A percentile compares a stretch with the other conserved stretches of the same genome.
Conservation (phyloP, 768 basidiomycete genomes). For the Amanita exitialis region DNA sequence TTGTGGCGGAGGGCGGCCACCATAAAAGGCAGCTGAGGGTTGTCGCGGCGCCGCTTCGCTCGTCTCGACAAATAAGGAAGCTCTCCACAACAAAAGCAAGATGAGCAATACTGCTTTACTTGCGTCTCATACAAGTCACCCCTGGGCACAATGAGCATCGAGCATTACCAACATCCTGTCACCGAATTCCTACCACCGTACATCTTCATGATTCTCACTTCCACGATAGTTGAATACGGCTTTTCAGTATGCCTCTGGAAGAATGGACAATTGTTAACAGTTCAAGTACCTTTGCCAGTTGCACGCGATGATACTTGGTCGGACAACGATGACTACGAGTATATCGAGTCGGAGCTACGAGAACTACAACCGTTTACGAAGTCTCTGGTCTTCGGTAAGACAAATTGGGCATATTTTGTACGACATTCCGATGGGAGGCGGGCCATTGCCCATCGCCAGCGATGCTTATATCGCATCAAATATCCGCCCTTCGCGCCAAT, state of each 20-base stretch:
- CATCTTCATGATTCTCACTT: not conserved
- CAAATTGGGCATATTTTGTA: constrained; percentile 27
- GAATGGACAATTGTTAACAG: not conserved
- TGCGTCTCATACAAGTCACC: not conserved
- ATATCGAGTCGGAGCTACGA: not conserved
- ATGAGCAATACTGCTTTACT: not conserved
- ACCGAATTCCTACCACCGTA: not conserved
- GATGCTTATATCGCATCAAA: constrained; percentile 14
- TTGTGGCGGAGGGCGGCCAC: not conserved
- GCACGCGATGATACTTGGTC: not conserved
- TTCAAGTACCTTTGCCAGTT: not conserved
- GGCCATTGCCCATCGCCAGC: constrained; percentile 17
- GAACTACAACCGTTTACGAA: not conserved
- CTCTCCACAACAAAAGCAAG: not conserved
- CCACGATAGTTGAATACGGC: too few relatives aligned
- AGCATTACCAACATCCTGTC: not conserved
- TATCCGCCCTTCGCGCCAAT: constrained; percentile 25
- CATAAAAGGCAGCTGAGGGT: not conserved
- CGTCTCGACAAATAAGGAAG: too few relatives aligned
- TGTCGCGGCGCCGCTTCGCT: too few relatives aligned
- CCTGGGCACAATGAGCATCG: not conserved
- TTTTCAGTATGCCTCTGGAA: constrained; percentile 1
- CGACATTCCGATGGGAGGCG: constrained; percentile 18
- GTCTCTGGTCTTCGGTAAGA: constrained; percentile 16
- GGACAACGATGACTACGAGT: not conserved